Conservation (phyloP, 257 asterid genomes). For the Przewalskia tangutica region DNA sequence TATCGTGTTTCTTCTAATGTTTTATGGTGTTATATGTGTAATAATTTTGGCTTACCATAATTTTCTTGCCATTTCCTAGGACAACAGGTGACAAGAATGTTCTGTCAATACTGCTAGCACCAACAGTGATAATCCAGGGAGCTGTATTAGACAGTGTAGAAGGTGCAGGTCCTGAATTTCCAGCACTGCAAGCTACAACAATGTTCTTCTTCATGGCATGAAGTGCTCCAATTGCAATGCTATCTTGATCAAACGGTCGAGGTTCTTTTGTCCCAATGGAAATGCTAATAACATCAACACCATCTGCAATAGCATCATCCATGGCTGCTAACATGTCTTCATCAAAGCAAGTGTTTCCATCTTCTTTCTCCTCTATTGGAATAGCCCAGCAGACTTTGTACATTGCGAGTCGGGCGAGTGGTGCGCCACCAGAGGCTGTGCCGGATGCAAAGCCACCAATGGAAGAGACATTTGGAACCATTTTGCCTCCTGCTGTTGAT, state of each 20-base stretch:
- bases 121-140: constrained; percentile 92
- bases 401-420: constrained; percentile 65
- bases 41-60: constrained; percentile 25
- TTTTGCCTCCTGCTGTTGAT: constrained; percentile 56
- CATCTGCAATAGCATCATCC: constrained; percentile 86
- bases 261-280: constrained; percentile 53
- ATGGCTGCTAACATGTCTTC: constrained; percentile 88
- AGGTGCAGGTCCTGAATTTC: constrained; percentile 60
- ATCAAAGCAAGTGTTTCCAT: constrained; percentile 60
- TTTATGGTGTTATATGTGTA: background rate
- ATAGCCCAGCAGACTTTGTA: constrained; percentile 90
- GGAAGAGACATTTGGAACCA: constrained; percentile 36
- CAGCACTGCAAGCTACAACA: constrained; percentile 78
- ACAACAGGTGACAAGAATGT: constrained; percentile 31
- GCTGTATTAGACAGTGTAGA: constrained; percentile 59
- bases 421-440: constrained; percentile 83
- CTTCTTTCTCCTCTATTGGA: constrained; percentile 42
- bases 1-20: background rate
- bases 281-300: constrained; percentile 65
- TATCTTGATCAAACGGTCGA: constrained; percentile 32
- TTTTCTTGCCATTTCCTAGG: constrained; percentile 58
- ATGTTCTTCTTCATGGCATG: constrained; percentile 62
- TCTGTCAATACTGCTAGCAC: constrained; percentile 81
- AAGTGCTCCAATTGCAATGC: constrained; percentile 65
- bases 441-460: constrained; percentile 80